Conservation (phyloP, 139 green algal genomes). For the Volvox reticuliferus region DNA sequence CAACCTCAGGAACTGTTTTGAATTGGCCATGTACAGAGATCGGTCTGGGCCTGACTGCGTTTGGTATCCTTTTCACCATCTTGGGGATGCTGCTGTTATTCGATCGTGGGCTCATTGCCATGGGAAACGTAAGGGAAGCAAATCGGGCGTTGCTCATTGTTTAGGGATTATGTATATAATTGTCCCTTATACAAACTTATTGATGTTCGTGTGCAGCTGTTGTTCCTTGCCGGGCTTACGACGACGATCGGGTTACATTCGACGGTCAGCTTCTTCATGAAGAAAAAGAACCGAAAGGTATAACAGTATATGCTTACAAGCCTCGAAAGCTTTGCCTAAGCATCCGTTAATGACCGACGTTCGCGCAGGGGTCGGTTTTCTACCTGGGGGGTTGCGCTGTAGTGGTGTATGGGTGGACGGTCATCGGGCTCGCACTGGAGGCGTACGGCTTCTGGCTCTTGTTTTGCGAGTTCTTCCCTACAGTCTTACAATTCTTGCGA, state of each 20-base stretch:
- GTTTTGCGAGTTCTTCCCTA: conserved; percentile 96
- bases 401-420: conserved; percentile 90
- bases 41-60: conserved; percentile 93
- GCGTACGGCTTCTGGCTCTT: conserved; percentile 95
- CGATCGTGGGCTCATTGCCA: conserved; percentile 94
- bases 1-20: not conserved
- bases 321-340: no score
- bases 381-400: conserved; percentile 89
- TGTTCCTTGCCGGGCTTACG: conserved; percentile 92
- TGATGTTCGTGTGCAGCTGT: conserved; percentile 71
- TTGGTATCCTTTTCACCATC: conserved; percentile 94
- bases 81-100: conserved; percentile 98
- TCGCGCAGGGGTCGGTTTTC: conserved; percentile 80
- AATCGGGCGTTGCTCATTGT: not conserved
- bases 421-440: conserved; percentile 90
- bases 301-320: not conserved
- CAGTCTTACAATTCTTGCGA: conserved; percentile 90
- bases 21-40: conserved; percentile 97
- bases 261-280: conserved; percentile 92
- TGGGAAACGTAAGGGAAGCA: conserved; percentile 92
- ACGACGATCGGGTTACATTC: conserved; percentile 91
- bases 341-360: not conserved
- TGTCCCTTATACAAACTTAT: no score
- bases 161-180: not conserved
- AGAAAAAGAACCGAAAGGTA: conserved; percentile 90